Conservation (phyloP, 192 early-diverging fungal genomes). For the Haplosporangium gracile region DNA sequence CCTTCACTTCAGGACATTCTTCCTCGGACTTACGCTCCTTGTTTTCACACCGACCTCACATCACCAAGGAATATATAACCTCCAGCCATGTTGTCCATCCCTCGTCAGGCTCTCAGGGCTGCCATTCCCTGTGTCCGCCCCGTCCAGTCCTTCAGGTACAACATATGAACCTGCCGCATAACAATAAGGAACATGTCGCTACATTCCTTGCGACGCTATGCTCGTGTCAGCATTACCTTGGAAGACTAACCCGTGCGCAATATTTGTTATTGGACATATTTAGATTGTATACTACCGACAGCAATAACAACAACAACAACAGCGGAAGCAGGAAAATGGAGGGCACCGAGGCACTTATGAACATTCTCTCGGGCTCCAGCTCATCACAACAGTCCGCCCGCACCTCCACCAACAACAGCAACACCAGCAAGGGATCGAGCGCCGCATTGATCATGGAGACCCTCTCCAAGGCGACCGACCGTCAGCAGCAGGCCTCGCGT, state of each 20-base stretch:
- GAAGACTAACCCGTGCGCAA: not conserved
- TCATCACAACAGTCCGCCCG: not conserved
- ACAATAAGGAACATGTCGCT: not conserved
- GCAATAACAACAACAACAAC: slow-evolving; percentile 13
- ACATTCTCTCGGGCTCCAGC: slow-evolving; percentile 31
- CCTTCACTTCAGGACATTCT: not conserved
- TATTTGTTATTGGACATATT: not conserved
- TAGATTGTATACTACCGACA: slow-evolving; percentile 39
- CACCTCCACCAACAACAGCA: slow-evolving; percentile 12
- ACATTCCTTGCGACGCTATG: not conserved
- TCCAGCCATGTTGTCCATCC: slow-evolving; percentile 35
- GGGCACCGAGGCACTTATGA: slow-evolving; percentile 33
- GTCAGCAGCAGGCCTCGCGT: slow-evolving; percentile 29
- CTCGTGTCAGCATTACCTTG: not conserved
- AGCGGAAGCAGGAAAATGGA: slow-evolving; percentile 18
- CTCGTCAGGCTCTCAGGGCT: slow-evolving; percentile 41
- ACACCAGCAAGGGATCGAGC: slow-evolving; percentile 12
- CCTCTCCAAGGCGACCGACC: slow-evolving; percentile 37
- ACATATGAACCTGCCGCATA: not conserved
- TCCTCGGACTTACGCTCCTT: not conserved
- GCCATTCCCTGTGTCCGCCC: slow-evolving; percentile 7
- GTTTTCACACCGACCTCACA: not conserved
- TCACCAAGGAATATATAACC: not conserved
- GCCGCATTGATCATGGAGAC: slow-evolving; percentile 42
- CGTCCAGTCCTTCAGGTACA: slow-evolving; percentile 42